Percentiles rank a stretch among this genome's conserved stretches.
Conservation (phyloP, 2,329 filamentous ascomycete species). For the Neonectria punicea region DNA sequence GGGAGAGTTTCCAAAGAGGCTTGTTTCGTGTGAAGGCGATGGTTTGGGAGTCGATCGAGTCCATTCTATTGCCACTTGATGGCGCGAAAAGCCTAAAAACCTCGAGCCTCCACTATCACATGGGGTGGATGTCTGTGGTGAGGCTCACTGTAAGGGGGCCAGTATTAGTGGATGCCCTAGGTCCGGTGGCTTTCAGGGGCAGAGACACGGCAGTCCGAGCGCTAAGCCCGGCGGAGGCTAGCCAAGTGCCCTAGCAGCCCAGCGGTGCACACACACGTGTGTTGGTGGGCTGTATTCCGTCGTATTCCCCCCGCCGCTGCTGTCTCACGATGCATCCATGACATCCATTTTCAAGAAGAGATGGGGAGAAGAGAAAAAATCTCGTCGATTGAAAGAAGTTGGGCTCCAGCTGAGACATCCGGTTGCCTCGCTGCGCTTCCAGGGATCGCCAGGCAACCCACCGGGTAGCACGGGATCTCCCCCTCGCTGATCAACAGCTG, state of each 20-base stretch:
- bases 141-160: slow-evolving; percentile 1
- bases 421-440: not conserved
- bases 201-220: not conserved
- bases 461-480: not conserved
- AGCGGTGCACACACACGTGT: slow-evolving; percentile 7
- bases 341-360: not conserved
- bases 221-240: not conserved
- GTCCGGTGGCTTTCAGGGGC: not conserved
- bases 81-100: not conserved
- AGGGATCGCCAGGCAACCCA: not conserved
- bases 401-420: not conserved
- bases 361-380: not conserved
- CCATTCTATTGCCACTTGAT: not conserved
- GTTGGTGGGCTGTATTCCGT: not conserved
- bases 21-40: not conserved
- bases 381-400: not conserved
- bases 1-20: not conserved
- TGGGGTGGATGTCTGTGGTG: not conserved
- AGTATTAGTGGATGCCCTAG: not conserved
- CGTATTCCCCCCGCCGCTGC: too few species aligned
- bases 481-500: not conserved
- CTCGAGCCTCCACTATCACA: not conserved
- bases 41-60: not conserved
- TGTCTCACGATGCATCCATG: too few species aligned
- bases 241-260: not conserved